These are phyloP conservation scores for Brachypodium distachyon DNA, from an alignment of 202 grass and related monocot genomes.

Conservation along the genomic window DNA sequence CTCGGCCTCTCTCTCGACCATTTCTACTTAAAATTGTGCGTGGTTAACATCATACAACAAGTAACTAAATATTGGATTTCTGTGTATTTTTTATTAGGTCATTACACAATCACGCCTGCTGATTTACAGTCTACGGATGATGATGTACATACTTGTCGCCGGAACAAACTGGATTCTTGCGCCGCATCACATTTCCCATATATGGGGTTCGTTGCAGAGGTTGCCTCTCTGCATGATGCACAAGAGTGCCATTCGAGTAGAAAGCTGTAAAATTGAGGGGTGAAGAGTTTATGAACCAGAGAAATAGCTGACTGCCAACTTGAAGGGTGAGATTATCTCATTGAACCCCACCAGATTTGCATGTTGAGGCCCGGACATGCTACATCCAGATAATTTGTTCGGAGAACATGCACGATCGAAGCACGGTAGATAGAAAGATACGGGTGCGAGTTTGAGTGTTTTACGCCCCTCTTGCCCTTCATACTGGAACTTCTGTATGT, in stretches of 20 bases:
- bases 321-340: background rate
- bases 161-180: background rate
- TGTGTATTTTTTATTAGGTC: slow-evolving; percentile 11
- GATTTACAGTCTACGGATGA: background rate
- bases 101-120: background rate
- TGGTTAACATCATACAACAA: background rate
- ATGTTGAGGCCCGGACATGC: background rate
- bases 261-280: background rate
- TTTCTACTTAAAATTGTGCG: background rate
- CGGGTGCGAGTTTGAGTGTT: background rate
- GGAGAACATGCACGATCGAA: background rate
- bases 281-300: background rate
- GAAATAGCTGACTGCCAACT: background rate
- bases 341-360: background rate
- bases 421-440: background rate
- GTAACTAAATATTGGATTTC: background rate
- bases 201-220: background rate
- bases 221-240: background rate
- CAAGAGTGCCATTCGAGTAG: background rate
- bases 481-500: background rate
- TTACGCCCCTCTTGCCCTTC: background rate
- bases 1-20: background rate
- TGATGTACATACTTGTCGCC: slow-evolving; percentile 14
- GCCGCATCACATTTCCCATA: background rate
- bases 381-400: background rate